Evolutionary conservation across 192 early-diverging fungal species (phyloP), one percentile per base, ranked within the genome.

Genomic region (Linnemannia zychae): DNA sequence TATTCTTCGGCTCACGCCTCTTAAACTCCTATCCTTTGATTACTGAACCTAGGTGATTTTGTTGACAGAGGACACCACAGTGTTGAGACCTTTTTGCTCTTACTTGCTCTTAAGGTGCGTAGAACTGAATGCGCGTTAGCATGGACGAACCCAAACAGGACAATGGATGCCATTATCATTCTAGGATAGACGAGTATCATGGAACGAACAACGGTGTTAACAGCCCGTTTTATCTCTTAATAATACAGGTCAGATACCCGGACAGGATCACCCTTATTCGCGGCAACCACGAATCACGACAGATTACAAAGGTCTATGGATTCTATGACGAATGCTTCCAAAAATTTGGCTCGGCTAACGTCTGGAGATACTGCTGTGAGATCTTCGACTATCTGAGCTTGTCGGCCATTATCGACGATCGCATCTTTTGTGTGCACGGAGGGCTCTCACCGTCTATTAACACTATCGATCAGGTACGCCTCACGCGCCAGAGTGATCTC

Each of bases 231-330:
- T 31, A 17, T 33, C 13, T 18, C 40, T 20, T 15, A 28, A 24
- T n/a, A 50, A 22, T 67, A n/a, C n/a, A 88, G 88, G 93, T 92
- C 73, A 94, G 97, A 78, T 97, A 96, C 90, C 93, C 94, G n/a
- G 96, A 99, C 86, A 93, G 97, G 72, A 97, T 99, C 49, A 97
- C 96, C 34, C 89, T 99, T 66, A 92, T 98, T 81, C 94, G 97
- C 44, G 97, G 97, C 79, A 98, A 98, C 91, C 96, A 98, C 89
- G 96, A 98, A 88, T 93, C 92, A 68, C 83, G 97, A 76, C 97
- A 99, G 87, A 97, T 98, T 76, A 98, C 96, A n/a, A 98, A 99
- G 88, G 97, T 99, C 31, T 99, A 99, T 87, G 97, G 97, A 66
- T 98, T 99, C 82, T 98, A 99, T 86, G 98, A 99, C 86, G 97